Percentiles rank a stretch among this genome's conserved stretches.
phyloP scores from a whole-genome alignment of 768 basidiomycete species.

The Austroboletus festivus region DNA sequence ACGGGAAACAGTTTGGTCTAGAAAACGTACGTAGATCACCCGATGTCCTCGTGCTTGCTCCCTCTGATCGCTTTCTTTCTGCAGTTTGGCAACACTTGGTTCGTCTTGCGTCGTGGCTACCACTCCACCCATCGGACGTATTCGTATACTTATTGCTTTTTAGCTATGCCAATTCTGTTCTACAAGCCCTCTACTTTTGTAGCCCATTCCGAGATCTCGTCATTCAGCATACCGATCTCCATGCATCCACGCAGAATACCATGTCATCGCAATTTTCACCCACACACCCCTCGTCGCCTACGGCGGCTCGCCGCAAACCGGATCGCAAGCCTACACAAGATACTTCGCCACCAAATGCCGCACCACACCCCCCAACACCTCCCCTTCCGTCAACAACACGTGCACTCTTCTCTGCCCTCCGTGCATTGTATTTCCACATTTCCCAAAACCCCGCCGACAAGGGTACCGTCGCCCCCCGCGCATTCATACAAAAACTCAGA shows the following conservation, averaged over 20 bases:
- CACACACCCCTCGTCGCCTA: constrained; percentile 26
- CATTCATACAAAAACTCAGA: constrained; percentile 91
- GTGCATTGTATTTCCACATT: constrained; percentile 85
- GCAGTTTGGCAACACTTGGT: constrained; percentile 98
- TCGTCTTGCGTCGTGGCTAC: constrained; percentile 20
- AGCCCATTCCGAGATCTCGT: constrained; percentile 89
- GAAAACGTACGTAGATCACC: constrained; percentile 74
- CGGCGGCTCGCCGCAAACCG: constrained; percentile 47
- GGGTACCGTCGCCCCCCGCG: constrained; percentile 85
- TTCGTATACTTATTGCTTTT: constrained; percentile 1
- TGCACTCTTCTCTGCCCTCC: constrained; percentile 87
- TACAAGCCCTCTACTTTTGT: constrained; percentile 96
- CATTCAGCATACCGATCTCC: constrained; percentile 60
- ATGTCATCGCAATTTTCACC: constrained; percentile 21
- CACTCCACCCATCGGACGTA: constrained; percentile 12
- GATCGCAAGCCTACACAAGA: constrained; percentile 50
- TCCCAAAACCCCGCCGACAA: constrained; percentile 73
- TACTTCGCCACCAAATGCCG: constrained; percentile 24
- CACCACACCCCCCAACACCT: constrained; percentile 32
- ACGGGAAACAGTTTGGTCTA: constrained; percentile 89
- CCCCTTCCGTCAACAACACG: constrained; percentile 60
- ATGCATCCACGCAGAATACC: constrained; percentile 37
- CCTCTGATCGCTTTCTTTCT: constrained; percentile 7
- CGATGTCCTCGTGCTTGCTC: not conserved
- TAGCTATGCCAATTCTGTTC: constrained; percentile 98